Percentiles rank a stretch among this genome's conserved stretches.
phyloP scores from a whole-genome alignment of 768 basidiomycete species.

The Hericium erinaceus region DNA sequence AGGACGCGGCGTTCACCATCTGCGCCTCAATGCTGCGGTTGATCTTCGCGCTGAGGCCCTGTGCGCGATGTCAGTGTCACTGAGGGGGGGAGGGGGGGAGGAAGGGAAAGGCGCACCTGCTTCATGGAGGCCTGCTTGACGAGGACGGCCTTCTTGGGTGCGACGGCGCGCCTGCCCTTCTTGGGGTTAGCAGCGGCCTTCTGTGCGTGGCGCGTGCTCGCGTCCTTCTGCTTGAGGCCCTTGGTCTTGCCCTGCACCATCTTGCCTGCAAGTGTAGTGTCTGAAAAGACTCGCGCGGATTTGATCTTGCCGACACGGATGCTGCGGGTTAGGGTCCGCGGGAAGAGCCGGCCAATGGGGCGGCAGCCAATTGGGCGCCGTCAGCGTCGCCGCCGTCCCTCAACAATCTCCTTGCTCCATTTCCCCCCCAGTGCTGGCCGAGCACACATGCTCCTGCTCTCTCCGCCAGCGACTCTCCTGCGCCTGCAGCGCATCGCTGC shows the following conservation, averaged over 20 bases:
- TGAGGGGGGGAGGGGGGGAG: not conserved
- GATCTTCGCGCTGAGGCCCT: conserved; percentile 86
- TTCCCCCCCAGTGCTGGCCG: not conserved
- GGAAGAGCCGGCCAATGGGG: conserved; percentile 3
- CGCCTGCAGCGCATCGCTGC: conserved; percentile 8
- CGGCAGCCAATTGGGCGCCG: not conserved
- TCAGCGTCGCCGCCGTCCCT: not conserved
- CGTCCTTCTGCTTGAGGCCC: conserved; percentile 49
- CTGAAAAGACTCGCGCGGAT: not conserved
- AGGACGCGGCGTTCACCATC: conserved; percentile 82
- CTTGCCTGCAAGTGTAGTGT: not conserved
- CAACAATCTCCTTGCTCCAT: not conserved
- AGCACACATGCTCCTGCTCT: conserved; percentile 33
- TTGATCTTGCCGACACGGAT: conserved; percentile 15
- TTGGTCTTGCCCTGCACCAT: conserved; percentile 90
- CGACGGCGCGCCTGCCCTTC: conserved; percentile 69
- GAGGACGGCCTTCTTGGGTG: conserved; percentile 71
- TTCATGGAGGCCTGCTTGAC: conserved; percentile 73
- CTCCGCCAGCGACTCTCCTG: conserved; percentile 20
- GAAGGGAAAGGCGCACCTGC: conserved; percentile 45
- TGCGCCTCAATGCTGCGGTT: conserved; percentile 87
- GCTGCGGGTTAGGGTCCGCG: conserved; percentile 11
- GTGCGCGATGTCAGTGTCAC: not conserved
- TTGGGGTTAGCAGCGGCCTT: conserved; percentile 65
- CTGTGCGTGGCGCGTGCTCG: conserved; percentile 46